phyloP scores from a whole-genome alignment of 306 rosid genomes.

The Malus sieversii region DNA sequence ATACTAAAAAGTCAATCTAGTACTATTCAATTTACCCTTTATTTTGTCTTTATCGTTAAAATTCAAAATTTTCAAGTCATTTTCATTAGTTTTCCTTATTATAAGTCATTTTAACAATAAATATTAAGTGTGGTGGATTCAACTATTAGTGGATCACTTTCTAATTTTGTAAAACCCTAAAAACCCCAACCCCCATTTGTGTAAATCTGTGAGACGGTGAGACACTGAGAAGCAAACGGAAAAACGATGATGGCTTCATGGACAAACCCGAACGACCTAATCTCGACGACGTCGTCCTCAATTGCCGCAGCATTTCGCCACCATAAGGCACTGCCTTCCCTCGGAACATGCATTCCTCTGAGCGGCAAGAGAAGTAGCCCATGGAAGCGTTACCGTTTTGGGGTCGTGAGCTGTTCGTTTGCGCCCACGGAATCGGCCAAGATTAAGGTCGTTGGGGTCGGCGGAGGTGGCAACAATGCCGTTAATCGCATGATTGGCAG shows the following conservation, averaged over 20 bases:
- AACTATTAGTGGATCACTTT: not conserved
- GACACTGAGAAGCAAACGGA: not conserved
- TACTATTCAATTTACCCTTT: no score
- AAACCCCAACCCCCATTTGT: not conserved
- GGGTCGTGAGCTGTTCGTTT: constrained; percentile 43
- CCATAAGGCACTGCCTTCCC: constrained; percentile 22
- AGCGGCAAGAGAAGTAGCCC: constrained; percentile 21
- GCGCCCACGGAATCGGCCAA: constrained; percentile 58
- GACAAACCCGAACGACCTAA: constrained; percentile 39
- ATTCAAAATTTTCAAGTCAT: no score
- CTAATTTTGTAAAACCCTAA: constrained; percentile 23
- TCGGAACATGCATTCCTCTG: constrained; percentile 18
- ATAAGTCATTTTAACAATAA: no score
- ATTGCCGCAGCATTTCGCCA: constrained; percentile 24
- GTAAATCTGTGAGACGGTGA: not conserved
- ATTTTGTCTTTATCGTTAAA: no score
- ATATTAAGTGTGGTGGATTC: no score
- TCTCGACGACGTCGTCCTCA: constrained; percentile 38
- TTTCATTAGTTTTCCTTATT: no score
- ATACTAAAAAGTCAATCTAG: no score
- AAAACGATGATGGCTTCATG: constrained; percentile 32
- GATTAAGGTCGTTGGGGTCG: constrained; percentile 91
- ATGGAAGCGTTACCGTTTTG: constrained; percentile 21
- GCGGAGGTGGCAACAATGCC: constrained; percentile 95
- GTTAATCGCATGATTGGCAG: constrained; percentile 95